Percentiles rank a stretch among this genome's conserved stretches.
Conservation (phyloP, 2,329 filamentous ascomycete species). For the Neopestalotiopsis sp. region DNA sequence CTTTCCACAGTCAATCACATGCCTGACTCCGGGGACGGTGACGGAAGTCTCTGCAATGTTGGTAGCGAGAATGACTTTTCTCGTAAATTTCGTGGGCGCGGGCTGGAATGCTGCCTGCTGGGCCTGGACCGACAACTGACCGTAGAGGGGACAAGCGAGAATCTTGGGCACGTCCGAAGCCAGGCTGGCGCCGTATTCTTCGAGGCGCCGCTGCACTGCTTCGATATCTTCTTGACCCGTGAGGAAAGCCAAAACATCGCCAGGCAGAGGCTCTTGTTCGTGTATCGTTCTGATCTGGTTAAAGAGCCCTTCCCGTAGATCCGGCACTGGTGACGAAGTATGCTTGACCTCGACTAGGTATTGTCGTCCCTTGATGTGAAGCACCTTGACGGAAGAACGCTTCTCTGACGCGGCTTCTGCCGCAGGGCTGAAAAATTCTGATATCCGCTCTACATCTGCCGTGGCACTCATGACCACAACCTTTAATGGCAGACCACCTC, state of each 20-base stretch:
- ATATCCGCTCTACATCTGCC: slow-evolving; percentile 81
- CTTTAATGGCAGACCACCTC: slow-evolving; percentile 79
- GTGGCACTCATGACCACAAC: slow-evolving; percentile 98
- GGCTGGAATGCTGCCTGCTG: slow-evolving; percentile 88
- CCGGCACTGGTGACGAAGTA: slow-evolving; percentile 73
- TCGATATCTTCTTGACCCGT: slow-evolving; percentile 95
- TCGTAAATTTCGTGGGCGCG: slow-evolving; percentile 71
- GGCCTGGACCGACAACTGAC: slow-evolving; percentile 83
- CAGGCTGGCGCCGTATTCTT: slow-evolving; percentile 77
- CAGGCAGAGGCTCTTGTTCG: slow-evolving; percentile 85
- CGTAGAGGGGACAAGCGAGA: slow-evolving; percentile 81
- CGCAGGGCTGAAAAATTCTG: slow-evolving; percentile 69
- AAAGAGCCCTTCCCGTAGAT: slow-evolving; percentile 82
- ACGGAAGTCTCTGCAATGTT: slow-evolving; percentile 99
- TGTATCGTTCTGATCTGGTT: slow-evolving; percentile 88
- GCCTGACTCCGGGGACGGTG: slow-evolving; percentile 90
- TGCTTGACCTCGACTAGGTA: slow-evolving; percentile 83
- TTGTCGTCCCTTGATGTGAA: slow-evolving; percentile 83
- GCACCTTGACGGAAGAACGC: slow-evolving; percentile 42
- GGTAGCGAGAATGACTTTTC: slow-evolving; percentile 90
- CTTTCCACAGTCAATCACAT: slow-evolving; percentile 91
- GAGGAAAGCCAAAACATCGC: slow-evolving; percentile 91
- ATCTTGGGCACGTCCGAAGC: slow-evolving; percentile 76
- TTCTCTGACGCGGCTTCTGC: slow-evolving; percentile 13
- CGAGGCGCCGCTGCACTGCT: slow-evolving; percentile 76